Evolutionary conservation across 257 asterid species (phyloP).

Genomic region (Gynochthodes officinalis): DNA sequence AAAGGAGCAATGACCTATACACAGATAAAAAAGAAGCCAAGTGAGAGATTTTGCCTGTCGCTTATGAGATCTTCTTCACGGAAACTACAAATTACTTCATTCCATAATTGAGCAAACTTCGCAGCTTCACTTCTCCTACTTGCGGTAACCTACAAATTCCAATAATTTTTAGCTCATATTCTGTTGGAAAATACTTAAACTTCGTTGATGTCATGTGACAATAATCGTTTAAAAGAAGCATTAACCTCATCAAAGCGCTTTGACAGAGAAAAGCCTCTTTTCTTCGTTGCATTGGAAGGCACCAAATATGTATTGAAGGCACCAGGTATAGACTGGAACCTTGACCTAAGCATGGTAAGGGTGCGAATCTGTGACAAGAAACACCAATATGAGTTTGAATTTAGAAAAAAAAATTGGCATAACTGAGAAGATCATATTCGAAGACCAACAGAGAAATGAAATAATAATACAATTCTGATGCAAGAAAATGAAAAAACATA

Average conservation of each 20-base stretch:
- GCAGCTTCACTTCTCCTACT: slow-evolving; percentile 94
- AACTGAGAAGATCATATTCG: neutral
- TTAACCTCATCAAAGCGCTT: slow-evolving; percentile 64
- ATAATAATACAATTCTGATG: neutral
- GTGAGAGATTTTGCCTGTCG: slow-evolving; percentile 61
- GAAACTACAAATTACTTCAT: slow-evolving; percentile 87
- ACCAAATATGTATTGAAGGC: slow-evolving; percentile 87
- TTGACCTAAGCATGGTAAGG: slow-evolving; percentile 90
- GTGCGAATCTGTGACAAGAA: slow-evolving; percentile 74
- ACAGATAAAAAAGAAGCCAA: slow-evolving; percentile 20
- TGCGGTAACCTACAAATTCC: slow-evolving; percentile 50
- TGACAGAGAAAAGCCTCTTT: slow-evolving; percentile 65
- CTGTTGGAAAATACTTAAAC: neutral
- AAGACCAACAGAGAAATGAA: neutral
- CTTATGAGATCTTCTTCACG: slow-evolving; percentile 98
- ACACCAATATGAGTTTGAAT: slow-evolving; percentile 16
- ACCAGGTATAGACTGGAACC: slow-evolving; percentile 92
- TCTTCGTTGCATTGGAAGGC: slow-evolving; percentile 68
- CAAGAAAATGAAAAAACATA: neutral
- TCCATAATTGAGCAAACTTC: slow-evolving; percentile 94
- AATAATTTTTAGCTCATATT: slow-evolving; percentile 6
- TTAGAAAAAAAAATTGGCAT: slow-evolving; percentile 9
- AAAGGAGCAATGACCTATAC: slow-evolving; percentile 9
- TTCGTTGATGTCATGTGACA: slow-evolving; percentile 1
- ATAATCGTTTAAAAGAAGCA: neutral